Evolutionary conservation across 176 grass and related monocot genomes (phyloP).

Genomic region (Carex parvula): DNA sequence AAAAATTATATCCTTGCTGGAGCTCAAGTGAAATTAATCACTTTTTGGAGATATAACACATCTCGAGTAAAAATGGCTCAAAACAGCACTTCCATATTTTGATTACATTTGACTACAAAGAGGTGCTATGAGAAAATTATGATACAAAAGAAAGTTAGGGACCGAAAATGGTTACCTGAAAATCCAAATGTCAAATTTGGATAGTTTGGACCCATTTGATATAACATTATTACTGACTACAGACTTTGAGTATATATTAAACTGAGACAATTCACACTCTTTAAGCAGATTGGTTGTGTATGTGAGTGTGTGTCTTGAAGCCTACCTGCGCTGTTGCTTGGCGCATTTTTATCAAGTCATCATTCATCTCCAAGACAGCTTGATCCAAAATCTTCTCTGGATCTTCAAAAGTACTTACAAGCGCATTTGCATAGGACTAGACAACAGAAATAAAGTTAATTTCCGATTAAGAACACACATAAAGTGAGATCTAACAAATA

Average conservation of each 20-base stretch:
- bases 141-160: background rate
- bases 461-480: constrained; percentile 14
- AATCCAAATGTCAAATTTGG: background rate
- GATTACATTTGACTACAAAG: background rate
- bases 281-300: background rate
- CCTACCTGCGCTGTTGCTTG: constrained; percentile 96
- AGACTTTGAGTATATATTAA: background rate
- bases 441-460: constrained; percentile 9
- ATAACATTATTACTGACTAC: background rate
- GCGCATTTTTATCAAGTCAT: constrained; percentile 97
- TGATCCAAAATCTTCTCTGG: constrained; percentile 99
- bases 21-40: background rate
- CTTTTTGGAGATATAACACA: background rate
- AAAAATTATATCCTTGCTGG: background rate
- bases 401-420: constrained; percentile 88
- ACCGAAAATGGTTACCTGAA: background rate
- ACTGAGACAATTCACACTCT: background rate
- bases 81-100: background rate
- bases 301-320: background rate
- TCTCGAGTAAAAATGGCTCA: background rate
- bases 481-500: background rate
- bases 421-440: constrained; percentile 92
- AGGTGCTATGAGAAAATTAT: background rate
- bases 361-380: constrained; percentile 96
- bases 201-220: background rate